Percentiles rank a stretch among this genome's conserved stretches.
phyloP scores from a whole-genome alignment of 2,329 filamentous ascomycete species.

The Ophiosphaerella herpotricha region DNA sequence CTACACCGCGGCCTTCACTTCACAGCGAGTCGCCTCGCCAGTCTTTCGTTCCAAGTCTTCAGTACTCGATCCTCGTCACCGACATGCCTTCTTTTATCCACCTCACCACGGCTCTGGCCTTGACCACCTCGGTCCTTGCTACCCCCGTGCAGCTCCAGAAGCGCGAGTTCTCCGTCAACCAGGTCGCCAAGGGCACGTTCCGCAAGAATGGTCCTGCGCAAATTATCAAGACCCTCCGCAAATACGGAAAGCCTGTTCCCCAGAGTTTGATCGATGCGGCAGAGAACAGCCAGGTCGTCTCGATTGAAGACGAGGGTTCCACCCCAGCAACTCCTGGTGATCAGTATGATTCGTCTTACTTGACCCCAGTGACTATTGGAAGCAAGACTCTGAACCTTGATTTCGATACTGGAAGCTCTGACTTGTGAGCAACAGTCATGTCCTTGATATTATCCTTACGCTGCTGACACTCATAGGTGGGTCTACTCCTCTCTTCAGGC shows the following conservation, averaged over 20 bases:
- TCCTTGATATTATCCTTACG: no score
- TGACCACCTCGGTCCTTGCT: conserved; percentile 31
- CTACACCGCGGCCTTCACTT: conserved; percentile 3
- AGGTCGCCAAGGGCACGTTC: conserved; percentile 35
- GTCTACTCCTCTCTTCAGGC: conserved; percentile 67
- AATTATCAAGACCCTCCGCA: conserved; percentile 48
- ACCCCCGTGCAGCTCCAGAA: conserved; percentile 37
- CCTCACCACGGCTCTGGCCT: conserved; percentile 39
- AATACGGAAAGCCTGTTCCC: conserved; percentile 41
- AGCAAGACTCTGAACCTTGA: conserved; percentile 67
- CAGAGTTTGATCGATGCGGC: conserved; percentile 36
- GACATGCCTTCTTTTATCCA: conserved; percentile 41
- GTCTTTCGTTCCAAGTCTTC: conserved; percentile 11
- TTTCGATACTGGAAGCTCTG: conserved; percentile 71
- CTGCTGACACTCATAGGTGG: conserved; percentile 55
- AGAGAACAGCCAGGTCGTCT: conserved; percentile 25
- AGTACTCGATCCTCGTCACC: conserved; percentile 1
- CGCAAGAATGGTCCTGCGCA: conserved; percentile 44
- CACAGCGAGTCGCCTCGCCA: conserved; percentile 5
- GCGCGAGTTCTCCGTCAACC: conserved; percentile 37
- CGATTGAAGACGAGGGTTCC: conserved; percentile 32
- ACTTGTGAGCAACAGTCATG: conserved; percentile 59
- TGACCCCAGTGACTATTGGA: conserved; percentile 64
- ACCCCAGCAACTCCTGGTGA: conserved; percentile 49
- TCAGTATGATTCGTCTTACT: conserved; percentile 38